Evolutionary conservation across 192 early-diverging fungal species (phyloP).

Genomic region (Entomortierella lignicola): DNA sequence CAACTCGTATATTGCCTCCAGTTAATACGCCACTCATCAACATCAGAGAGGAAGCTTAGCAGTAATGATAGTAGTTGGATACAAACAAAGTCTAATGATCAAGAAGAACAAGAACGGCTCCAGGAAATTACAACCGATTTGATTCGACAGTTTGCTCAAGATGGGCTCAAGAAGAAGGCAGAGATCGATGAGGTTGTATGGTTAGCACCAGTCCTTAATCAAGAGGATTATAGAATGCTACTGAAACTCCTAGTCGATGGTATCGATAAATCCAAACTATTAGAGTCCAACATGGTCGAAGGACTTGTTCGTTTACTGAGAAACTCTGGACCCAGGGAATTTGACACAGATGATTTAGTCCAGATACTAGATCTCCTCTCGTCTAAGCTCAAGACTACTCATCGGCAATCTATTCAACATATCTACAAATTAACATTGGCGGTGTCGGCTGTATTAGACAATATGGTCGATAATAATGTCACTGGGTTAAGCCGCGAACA

Average conservation of each 20-base stretch:
- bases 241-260: neutral
- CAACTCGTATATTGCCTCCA: neutral
- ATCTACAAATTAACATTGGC: neutral
- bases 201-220: neutral
- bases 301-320: neutral
- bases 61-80: neutral
- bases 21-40: neutral
- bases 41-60: neutral
- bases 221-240: neutral
- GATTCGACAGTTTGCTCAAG: neutral
- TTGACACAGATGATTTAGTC: constrained; percentile 5
- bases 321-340: neutral
- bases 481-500: neutral
- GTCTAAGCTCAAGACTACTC: neutral
- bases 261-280: neutral
- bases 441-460: constrained; percentile 1
- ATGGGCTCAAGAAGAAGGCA: neutral
- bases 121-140: neutral
- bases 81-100: neutral
- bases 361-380: neutral
- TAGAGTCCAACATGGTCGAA: neutral
- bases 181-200: neutral
- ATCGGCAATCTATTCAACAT: neutral
- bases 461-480: constrained; percentile 3
- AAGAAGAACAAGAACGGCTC: neutral